These are phyloP conservation scores for Vigna mungo DNA, from an alignment of 306 rosid species.

Conservation along the genomic window DNA sequence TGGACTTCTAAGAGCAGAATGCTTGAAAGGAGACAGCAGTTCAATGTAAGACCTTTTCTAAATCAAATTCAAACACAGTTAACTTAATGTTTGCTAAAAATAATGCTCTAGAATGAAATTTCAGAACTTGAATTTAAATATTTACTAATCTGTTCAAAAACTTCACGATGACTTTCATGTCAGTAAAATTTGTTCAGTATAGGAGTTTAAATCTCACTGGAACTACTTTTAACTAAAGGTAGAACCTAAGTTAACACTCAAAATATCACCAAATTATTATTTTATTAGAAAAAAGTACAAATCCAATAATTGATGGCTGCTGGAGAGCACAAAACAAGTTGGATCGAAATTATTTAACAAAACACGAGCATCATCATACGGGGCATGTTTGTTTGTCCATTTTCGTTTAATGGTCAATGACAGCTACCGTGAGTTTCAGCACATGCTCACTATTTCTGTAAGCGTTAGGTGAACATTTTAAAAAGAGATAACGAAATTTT, in stretches of 20 bases:
- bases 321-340: background rate
- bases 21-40: conserved; percentile 49
- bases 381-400: conserved; percentile 41
- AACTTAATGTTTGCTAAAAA: background rate
- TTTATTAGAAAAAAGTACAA: conserved; percentile 5
- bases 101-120: background rate
- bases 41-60: conserved; percentile 40
- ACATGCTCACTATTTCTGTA: conserved; percentile 22
- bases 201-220: background rate
- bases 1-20: conserved; percentile 65
- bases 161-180: background rate
- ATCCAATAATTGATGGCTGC: conserved; percentile 38
- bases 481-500: background rate
- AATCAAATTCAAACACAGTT: background rate
- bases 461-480: background rate
- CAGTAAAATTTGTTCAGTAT: conserved; percentile 2
- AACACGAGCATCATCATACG: background rate
- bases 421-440: background rate
- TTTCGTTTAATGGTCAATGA: conserved; percentile 27
- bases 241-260: background rate
- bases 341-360: conserved; percentile 25
- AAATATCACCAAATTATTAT: background rate
- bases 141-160: background rate
- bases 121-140: conserved; percentile 5
- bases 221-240: conserved; percentile 9